Evolutionary conservation across 1,284 basidiomycete species (phyloP).

Genomic region (Gymnopus androsaceus): DNA sequence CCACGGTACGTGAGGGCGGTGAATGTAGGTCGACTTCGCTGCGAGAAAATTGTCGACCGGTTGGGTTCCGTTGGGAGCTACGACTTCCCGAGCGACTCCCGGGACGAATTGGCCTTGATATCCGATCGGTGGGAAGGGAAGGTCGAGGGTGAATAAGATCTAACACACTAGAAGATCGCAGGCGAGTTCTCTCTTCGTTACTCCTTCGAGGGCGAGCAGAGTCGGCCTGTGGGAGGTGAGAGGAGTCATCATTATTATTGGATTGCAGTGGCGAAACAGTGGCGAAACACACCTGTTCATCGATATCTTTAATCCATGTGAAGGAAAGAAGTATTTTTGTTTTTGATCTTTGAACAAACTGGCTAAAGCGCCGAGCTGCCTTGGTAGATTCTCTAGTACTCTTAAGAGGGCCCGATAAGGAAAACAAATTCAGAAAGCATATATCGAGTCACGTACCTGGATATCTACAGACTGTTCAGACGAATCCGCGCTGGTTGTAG

Average conservation of each 20-base stretch:
- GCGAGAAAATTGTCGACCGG: neutral
- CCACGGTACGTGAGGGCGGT: neutral
- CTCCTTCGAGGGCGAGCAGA: neutral
- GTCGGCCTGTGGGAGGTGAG: too few relatives aligned
- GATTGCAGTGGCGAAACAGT: too few relatives aligned
- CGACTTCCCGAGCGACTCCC: neutral
- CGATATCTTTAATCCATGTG: neutral
- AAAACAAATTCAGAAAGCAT: too few relatives aligned
- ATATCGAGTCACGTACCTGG: too few relatives aligned
- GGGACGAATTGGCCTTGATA: conserved; percentile 2
- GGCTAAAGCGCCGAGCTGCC: neutral
- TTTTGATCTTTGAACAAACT: neutral
- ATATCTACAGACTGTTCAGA: neutral
- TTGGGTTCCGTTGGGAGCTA: neutral
- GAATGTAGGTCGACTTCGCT: neutral
- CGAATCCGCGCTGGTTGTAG: neutral
- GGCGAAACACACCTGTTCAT: neutral
- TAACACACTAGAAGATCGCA: neutral
- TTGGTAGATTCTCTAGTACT: neutral
- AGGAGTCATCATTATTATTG: too few relatives aligned
- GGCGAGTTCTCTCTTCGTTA: neutral
- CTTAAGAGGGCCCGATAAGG: neutral
- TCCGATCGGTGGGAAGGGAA: neutral
- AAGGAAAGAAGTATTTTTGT: neutral
- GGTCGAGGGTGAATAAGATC: conserved; percentile 3